Percentiles rank a stretch among this genome's conserved stretches.
Evolutionary conservation across 2,329 filamentous ascomycete species (phyloP).

Genomic region (Sporothrix curviconia): DNA sequence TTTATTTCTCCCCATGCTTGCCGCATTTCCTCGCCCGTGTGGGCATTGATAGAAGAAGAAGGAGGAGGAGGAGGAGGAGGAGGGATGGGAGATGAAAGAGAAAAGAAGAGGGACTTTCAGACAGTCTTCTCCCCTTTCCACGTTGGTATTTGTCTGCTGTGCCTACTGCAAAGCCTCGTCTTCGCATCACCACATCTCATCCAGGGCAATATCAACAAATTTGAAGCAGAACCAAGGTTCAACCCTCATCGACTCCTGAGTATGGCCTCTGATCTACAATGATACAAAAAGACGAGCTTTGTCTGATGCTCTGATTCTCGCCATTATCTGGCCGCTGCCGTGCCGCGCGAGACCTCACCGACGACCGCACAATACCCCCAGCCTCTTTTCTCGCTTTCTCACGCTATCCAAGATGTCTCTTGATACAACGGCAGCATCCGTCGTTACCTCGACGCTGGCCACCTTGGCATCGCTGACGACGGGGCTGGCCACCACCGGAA

Average conservation of each 20-base stretch:
- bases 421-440: background rate
- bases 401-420: no score
- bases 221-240: no score
- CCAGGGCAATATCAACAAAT: background rate
- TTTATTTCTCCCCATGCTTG: background rate
- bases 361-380: no score
- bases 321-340: no score
- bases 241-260: no score
- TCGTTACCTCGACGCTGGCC: background rate
- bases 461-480: background rate
- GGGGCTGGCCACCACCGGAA: background rate
- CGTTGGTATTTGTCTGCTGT: background rate
- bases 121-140: background rate
- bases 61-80: background rate
- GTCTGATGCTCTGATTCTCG: background rate
- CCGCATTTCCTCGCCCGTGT: no score
- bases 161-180: no score
- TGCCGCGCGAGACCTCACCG: no score
- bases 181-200: background rate
- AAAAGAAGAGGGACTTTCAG: background rate
- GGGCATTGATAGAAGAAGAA: background rate
- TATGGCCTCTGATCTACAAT: no score
- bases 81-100: no score
- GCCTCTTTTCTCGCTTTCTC: background rate
- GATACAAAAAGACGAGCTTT: background rate